Evolutionary conservation across 495 filamentous ascomycete genomes (phyloP), one percentile per base, ranked within the genome.

Genomic region (Ascodesmis nigricans): DNA sequence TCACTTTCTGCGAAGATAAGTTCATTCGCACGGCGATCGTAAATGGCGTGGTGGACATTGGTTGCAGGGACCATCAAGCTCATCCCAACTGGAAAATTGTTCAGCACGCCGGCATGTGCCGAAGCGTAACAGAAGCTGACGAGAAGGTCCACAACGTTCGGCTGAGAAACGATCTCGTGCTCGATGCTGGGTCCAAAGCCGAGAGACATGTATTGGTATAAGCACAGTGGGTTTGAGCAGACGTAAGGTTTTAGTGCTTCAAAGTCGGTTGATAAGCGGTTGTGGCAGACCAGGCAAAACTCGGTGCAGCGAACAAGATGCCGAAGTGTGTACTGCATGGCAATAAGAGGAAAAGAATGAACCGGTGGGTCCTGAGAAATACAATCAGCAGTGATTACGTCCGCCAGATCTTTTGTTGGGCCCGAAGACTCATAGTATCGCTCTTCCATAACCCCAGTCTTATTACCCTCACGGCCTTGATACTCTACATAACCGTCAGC

Each of bases 201-300:
- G 17, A 87, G 61, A n/a, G 65, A 63, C 68, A 92, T 77, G 57
- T 90, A 92, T 47, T 95, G 84, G 43, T 80, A 87, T 1, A 91
- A 57, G 47, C 84, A 95, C 5, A 95, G 61, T 2, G 64, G 65
- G 13, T 69, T 67, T 18, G 66, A 70, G 60, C 84, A 95, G 13
- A 92, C 80, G 45, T 87, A 92, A 0, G 84, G 84, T 39, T 81
- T 84, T 27, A 95, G 58, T n/a, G 83, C 75, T 43, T 83, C 78
- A 29, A 91, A 75, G 4, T 68, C 65, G 4, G 62, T 63, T n/a
- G 66, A 50, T 20, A 78, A 61, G 46, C 65, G 75, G 45, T 66
- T 65, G 51, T 91, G 78, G 45, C 84, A 95, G 9, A 82, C 69
- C 24, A 90, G 62, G 50, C 84, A 95, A 50, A 82, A 91, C 24